Evolutionary conservation across 73 alveolate genomes (phyloP).

Genomic region (Breviolum minutum): DNA sequence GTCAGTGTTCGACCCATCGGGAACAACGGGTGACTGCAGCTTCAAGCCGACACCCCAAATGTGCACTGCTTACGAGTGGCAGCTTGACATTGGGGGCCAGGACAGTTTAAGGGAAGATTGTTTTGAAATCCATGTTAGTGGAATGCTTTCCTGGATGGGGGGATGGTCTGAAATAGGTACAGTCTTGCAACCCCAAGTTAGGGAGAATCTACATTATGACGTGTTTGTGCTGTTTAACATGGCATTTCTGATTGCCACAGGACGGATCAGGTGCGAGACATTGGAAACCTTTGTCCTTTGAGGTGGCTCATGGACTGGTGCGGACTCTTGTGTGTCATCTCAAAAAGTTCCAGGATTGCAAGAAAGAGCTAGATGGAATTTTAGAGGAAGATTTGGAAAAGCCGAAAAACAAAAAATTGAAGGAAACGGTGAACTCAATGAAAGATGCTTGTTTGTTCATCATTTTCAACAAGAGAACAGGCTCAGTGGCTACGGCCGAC

Average conservation of each 20-base stretch:
- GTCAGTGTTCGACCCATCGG: neutral
- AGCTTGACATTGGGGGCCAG: neutral
- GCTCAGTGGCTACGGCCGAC: neutral
- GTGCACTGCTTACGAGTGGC: neutral
- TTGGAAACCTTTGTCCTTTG: neutral
- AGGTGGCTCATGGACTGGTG: neutral
- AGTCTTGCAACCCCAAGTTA: too few relatives aligned
- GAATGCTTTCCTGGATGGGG: too few relatives aligned
- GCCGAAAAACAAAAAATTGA: neutral
- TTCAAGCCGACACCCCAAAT: neutral
- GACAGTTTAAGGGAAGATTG: too few relatives aligned
- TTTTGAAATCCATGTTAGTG: too few relatives aligned
- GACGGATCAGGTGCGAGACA: neutral
- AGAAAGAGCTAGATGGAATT: neutral
- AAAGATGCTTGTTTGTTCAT: neutral
- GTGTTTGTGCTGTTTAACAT: neutral
- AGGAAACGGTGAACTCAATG: neutral
- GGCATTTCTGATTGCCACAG: neutral
- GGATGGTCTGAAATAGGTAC: too few relatives aligned
- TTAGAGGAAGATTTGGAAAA: neutral
- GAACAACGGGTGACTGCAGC: neutral
- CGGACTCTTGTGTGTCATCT: neutral
- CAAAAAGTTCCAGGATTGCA: neutral
- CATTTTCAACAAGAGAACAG: neutral
- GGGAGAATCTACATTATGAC: neutral